A percentile compares a stretch with the other conserved stretches of the same genome.
These are phyloP conservation scores for Aspergillus arachidicola DNA, from an alignment of 2,329 filamentous ascomycete genomes.

Conservation along the genomic window DNA sequence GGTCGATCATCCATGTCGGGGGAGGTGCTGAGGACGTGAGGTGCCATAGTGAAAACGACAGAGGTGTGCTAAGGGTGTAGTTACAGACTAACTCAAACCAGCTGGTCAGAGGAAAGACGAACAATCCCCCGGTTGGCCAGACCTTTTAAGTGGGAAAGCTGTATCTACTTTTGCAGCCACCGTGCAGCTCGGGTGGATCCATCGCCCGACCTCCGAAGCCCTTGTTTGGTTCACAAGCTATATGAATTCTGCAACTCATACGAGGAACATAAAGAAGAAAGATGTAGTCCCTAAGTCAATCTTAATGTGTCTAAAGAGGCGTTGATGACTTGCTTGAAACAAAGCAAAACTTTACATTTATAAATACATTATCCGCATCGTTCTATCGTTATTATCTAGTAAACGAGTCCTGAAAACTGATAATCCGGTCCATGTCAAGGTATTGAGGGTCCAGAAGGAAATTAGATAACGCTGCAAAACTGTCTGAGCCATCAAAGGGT, in stretches of 20 bases:
- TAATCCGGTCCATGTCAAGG: background rate
- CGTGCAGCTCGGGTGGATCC: background rate
- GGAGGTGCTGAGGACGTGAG: background rate
- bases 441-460: background rate
- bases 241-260: background rate
- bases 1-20: background rate
- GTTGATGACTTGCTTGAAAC: background rate
- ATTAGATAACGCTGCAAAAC: background rate
- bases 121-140: background rate
- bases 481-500: background rate
- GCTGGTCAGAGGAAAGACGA: background rate
- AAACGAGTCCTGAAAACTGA: background rate
- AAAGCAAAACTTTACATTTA: background rate
- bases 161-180: background rate
- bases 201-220: background rate
- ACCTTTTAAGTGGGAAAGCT: background rate
- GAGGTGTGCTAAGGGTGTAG: too few species aligned
- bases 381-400: background rate
- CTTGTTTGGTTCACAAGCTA: background rate
- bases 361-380: background rate
- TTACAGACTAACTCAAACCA: background rate
- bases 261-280: accelerated
- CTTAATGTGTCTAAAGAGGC: accelerated
- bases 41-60: background rate
- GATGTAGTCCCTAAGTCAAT: background rate